Evolutionary conservation across 306 rosid species (phyloP), one percentile per base, ranked within the genome.

Genomic region (Cucumis hystrix): DNA sequence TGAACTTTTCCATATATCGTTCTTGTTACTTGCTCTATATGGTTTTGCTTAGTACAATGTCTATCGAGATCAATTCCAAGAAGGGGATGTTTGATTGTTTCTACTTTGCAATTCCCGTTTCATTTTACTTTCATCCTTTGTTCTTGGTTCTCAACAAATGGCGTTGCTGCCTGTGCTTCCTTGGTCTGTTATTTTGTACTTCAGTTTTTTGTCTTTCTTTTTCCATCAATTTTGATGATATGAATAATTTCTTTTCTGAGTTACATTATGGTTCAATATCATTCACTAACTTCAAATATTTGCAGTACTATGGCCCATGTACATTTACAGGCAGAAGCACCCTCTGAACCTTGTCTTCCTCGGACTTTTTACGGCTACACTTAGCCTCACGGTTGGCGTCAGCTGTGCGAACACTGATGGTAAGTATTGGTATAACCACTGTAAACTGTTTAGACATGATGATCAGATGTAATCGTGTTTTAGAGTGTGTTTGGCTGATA

Each of bases 331-430:
- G 84, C 93, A 92, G 68, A 94, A 88, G 89, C 98, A 94, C 93
- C 92, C 74, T 82, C 87, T 74, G 78, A 94, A 94, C 84, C 88
- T 92, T 35, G 77, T 94, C 77, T 84, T 94, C 80, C 97, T 94
- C n/a, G 98, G 87, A 51, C 92, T 92, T 60, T 94, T 94, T 85
- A 91, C 98, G 52, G 33, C 85, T 45, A 84, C 95, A 0, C 89
- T 94, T 78, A 90, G 96, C 70, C 84, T 91, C 70, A 93, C 98
- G 1, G 96, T 93, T 55, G 97, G 98, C 23, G 91, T 91, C 5
- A 85, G 87, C 35, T 92, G 96, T 23, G 97, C 97, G 10, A 89
- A 91, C 80, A 93, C 98, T 0, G 96, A 90, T 14, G 98, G 98
- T 91, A 11, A 8, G 86, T 80, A 28, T 28, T 3, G 3, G 30